Conservation (phyloP, 2,329 filamentous ascomycete species). For the Ascochyta fabae region DNA sequence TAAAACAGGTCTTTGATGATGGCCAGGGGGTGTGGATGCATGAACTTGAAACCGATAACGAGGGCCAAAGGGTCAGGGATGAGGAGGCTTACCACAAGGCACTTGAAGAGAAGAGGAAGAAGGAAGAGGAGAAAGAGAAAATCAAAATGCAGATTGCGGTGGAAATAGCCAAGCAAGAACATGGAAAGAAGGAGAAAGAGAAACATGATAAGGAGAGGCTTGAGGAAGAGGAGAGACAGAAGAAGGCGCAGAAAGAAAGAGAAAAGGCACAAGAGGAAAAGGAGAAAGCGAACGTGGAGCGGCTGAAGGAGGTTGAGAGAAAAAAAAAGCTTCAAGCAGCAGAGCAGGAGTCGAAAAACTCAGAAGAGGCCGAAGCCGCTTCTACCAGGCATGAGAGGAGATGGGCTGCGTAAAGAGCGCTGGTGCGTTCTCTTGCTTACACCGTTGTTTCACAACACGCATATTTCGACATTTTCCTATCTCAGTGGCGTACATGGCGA, state of each 20-base stretch:
- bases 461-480: no score
- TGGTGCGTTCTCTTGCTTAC: no score
- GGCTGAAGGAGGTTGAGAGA: constrained; percentile 5
- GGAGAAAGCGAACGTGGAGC: constrained; percentile 10
- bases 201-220: background rate
- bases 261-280: constrained; percentile 2
- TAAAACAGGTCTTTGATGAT: constrained; percentile 57
- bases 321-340: background rate
- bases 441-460: no score
- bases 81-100: constrained; percentile 22
- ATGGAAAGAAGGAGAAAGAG: constrained; percentile 13
- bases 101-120: constrained; percentile 20
- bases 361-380: no score
- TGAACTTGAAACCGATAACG: constrained; percentile 30
- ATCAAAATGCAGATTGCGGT: constrained; percentile 7
- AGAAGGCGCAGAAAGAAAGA: background rate
- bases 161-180: constrained; percentile 16
- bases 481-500: no score
- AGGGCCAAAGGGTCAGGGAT: constrained; percentile 19
- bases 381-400: no score
- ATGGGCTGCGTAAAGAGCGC: no score
- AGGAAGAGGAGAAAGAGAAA: constrained; percentile 21
- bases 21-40: constrained; percentile 51
- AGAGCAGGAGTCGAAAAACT: no score
- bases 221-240: no score